Evolutionary conservation across 169 alveolate species (phyloP).

Genomic region (Cryptosporidium ubiquitum): DNA sequence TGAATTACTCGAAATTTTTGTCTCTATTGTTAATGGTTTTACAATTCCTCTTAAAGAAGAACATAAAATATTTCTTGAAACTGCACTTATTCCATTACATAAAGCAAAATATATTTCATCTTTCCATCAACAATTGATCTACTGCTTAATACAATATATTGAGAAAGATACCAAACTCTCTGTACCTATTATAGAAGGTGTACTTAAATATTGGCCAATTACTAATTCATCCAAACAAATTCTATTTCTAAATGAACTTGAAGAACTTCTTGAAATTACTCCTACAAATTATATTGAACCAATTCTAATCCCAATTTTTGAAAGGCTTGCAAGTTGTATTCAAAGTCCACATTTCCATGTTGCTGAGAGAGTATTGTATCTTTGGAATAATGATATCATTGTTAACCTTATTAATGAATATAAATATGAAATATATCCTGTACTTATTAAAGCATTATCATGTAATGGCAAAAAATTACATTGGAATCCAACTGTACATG

Average conservation of each 20-base stretch:
- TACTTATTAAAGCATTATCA: slow-evolving; percentile 78
- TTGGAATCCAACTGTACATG: slow-evolving; percentile 82
- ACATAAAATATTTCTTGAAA: slow-evolving; percentile 94
- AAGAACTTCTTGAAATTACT: slow-evolving; percentile 90
- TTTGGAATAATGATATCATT: slow-evolving; percentile 91
- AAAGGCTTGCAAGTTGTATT: slow-evolving; percentile 81
- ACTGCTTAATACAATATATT: slow-evolving; percentile 94
- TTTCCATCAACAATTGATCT: slow-evolving; percentile 93
- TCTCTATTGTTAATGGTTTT: slow-evolving; percentile 95
- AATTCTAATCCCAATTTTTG: slow-evolving; percentile 82
- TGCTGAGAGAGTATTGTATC: slow-evolving; percentile 91
- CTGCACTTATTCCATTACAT: slow-evolving; percentile 95
- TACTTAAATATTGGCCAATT: slow-evolving; percentile 97
- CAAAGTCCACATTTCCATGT: slow-evolving; percentile 87
- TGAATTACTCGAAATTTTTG: slow-evolving; percentile 95
- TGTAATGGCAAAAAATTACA: slow-evolving; percentile 76
- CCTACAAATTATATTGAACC: slow-evolving; percentile 86
- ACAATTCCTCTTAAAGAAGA: slow-evolving; percentile 98
- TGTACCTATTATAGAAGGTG: slow-evolving; percentile 89
- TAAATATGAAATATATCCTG: slow-evolving; percentile 82
- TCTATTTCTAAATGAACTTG: slow-evolving; percentile 93
- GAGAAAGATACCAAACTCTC: slow-evolving; percentile 96
- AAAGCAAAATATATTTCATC: slow-evolving; percentile 92
- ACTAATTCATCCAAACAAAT: slow-evolving; percentile 95
- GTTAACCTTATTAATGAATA: slow-evolving; percentile 84